These are phyloP conservation scores for Gonapodya prolifera DNA, from an alignment of 192 early-diverging fungal genomes.

Conservation along the genomic window DNA sequence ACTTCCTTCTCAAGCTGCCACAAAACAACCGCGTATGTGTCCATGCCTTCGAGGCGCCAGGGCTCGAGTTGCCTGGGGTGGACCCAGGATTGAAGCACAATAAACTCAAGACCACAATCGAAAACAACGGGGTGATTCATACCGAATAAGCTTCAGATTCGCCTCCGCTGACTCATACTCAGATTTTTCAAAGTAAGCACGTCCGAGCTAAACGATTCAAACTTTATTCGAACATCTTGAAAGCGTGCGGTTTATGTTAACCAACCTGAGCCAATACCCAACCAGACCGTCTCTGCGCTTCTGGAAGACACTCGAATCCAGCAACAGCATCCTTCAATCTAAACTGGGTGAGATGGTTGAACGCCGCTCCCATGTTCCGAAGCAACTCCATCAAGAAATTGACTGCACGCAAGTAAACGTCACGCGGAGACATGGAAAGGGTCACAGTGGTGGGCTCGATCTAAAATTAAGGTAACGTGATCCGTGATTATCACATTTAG, in stretches of 20 bases:
- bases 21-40: slow-evolving; percentile 67
- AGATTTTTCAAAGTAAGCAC: slow-evolving; percentile 35
- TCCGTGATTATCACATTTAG: neutral
- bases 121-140: slow-evolving; percentile 9
- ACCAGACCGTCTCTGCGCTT: neutral
- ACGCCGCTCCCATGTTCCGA: slow-evolving; percentile 1
- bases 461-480: no score
- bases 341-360: slow-evolving; percentile 14
- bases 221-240: slow-evolving; percentile 11
- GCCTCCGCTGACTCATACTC: slow-evolving; percentile 31
- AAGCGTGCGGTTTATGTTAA: slow-evolving; percentile 6
- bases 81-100: slow-evolving; percentile 5
- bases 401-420: neutral
- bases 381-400: neutral
- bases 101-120: neutral
- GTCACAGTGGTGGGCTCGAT: no score
- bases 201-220: slow-evolving; percentile 31
- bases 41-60: slow-evolving; percentile 63
- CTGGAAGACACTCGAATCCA: slow-evolving; percentile 10
- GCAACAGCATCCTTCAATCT: neutral
- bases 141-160: slow-evolving; percentile 8
- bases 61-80: slow-evolving; percentile 45
- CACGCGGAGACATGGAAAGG: neutral
- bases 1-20: slow-evolving; percentile 74
- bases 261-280: slow-evolving; percentile 12